These are phyloP conservation scores for Lachancea nothofagi DNA, from an alignment of 805 yeast species.

Conservation along the genomic window DNA sequence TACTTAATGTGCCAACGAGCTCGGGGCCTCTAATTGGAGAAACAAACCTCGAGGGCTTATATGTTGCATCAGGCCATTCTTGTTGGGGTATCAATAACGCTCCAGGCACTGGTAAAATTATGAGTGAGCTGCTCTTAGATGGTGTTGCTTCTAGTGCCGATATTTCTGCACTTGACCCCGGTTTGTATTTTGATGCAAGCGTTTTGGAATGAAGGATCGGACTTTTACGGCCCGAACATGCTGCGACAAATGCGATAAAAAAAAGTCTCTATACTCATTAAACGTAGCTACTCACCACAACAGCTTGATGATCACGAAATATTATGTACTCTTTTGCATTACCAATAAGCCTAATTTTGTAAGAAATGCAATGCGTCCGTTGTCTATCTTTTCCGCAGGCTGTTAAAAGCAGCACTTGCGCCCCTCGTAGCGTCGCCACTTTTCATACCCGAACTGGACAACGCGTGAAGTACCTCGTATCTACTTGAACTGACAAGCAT, in stretches of 20 bases:
- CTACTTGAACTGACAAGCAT: constrained; percentile 34
- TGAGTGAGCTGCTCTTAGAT: constrained; percentile 82
- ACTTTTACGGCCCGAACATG: too few relatives aligned
- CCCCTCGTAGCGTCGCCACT: constrained; percentile 29
- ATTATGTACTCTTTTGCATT: constrained; percentile 5
- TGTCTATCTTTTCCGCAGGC: constrained; percentile 17
- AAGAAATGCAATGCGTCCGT: not conserved
- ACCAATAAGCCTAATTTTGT: not conserved
- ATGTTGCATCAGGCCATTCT: constrained; percentile 86
- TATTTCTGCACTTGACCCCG: constrained; percentile 78
- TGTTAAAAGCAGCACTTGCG: constrained; percentile 34
- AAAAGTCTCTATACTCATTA: not conserved
- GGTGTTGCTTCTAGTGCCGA: constrained; percentile 77
- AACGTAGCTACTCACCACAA: constrained; percentile 1
- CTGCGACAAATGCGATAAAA: not conserved
- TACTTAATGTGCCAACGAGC: constrained; percentile 84
- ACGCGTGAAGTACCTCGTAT: constrained; percentile 28
- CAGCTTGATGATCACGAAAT: not conserved
- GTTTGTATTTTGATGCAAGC: constrained; percentile 76
- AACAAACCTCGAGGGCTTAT: constrained; percentile 76
- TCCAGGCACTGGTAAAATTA: constrained; percentile 90
- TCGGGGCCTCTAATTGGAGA: constrained; percentile 94
- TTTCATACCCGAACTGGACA: constrained; percentile 11
- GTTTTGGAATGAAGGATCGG: constrained; percentile 22
- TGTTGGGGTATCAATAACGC: constrained; percentile 99